Base-by-base conservation (phyloP, 2,329 filamentous ascomycete species). In the Akanthomyces dipterigenus region DNA sequence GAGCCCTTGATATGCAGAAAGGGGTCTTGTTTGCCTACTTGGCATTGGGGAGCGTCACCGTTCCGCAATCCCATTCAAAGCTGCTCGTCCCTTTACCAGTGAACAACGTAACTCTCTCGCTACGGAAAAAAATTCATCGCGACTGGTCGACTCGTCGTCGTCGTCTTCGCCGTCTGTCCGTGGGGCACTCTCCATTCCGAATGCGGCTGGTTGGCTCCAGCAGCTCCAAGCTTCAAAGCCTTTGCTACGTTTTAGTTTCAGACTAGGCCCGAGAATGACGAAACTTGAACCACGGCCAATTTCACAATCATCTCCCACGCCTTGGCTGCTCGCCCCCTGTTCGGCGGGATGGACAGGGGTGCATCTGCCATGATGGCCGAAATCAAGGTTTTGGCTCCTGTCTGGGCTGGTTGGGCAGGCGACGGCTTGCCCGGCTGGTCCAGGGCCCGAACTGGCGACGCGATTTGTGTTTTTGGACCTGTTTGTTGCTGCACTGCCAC, bases 141-240 rank as follows among this genome's bases (percentile, higher is more conserved):
- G 16, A 26, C 20, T 18, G 9, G 31, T 49, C 43, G 36, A 18
- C 50, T 28, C 31, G 8, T 57, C 43, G 31, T 20, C 53, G 38
- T 48, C 31, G 20, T 34, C 20, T 28, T 20, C 53, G 38, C 38
- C 31, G 20, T 34, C 20, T 28, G 31, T 26, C 28, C 50, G 58
- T 55, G 42, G 58, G 58, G 58, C 34, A 5, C 34, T 7, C 5
- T 40, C 60, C 61, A 65, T 66, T 63, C 65, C 65, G 56, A 55
- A 66, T 64, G 65, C 65, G 65, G 65, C 60, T 53, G 51, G 16
- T 26, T 53, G 36, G 38, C 43, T 61, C 42, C 60, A 36, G 38
- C 50, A 28, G 56, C 54, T 62, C 57, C 57, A 63, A 61, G 50
- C 57, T 50, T 62, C 57, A 50, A 63, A 61, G 50, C 57, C 51